Conservation (phyloP, 441 rosid species). For the Syzygium syzygioides region DNA sequence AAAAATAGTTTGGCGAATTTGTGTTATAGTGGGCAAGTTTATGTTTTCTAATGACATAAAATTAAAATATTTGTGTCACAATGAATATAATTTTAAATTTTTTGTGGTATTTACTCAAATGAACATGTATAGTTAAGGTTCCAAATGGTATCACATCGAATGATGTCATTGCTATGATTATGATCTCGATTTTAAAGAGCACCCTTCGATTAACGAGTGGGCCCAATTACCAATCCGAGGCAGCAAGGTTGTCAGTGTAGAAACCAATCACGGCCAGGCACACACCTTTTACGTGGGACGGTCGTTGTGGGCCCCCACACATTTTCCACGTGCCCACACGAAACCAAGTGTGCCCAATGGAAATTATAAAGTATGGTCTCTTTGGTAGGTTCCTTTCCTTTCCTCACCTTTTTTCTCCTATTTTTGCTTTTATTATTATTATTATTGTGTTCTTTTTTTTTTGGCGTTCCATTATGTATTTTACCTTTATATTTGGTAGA, state of each 20-base stretch:
- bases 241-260: not conserved
- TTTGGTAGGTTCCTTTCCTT: not conserved
- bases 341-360: not conserved
- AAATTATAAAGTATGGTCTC: not conserved
- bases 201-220: not conserved
- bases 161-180: not conserved
- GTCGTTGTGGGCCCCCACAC: not conserved
- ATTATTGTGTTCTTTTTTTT: not conserved
- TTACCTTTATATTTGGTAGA: not conserved
- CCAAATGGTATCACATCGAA: not conserved
- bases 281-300: not conserved
- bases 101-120: no score
- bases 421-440: no score
- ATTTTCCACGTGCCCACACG: not conserved
- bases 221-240: not conserved
- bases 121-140: not conserved
- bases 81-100: no score
- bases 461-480: not conserved
- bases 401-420: rapidly evolving
- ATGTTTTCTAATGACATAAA: no score
- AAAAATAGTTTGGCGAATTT: no score
- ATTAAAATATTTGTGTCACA: no score
- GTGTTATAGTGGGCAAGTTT: no score
- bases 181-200: not conserved
- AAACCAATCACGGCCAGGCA: not conserved